Evolutionary conservation across 306 rosid genomes (phyloP).

Genomic region (Coriaria nepalensis): DNA sequence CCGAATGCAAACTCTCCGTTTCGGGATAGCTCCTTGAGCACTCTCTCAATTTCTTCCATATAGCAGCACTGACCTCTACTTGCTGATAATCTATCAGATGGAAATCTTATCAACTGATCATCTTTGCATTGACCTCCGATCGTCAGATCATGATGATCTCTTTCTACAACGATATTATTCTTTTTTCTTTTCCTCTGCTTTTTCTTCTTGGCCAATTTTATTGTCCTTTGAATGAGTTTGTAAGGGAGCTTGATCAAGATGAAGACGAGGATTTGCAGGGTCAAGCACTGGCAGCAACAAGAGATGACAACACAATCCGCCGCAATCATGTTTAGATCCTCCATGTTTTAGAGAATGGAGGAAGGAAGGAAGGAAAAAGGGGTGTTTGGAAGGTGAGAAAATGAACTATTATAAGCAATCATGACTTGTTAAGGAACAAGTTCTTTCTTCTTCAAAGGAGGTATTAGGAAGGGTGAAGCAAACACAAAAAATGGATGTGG

Average conservation of each 20-base stretch:
- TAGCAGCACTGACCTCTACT: constrained; percentile 14
- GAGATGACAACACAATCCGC: constrained; percentile 69
- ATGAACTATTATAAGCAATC: constrained; percentile 20
- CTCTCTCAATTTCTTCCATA: constrained; percentile 67
- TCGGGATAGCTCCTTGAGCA: constrained; percentile 40
- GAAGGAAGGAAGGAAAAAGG: constrained; percentile 7
- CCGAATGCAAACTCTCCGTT: constrained; percentile 80
- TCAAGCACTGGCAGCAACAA: constrained; percentile 84
- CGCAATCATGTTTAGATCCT: constrained; percentile 42
- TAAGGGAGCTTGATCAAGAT: constrained; percentile 50
- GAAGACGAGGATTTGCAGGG: constrained; percentile 46
- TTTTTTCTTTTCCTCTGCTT: constrained; percentile 30
- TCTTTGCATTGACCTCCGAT: too few species aligned
- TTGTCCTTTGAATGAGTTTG: constrained; percentile 41
- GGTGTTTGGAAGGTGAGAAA: constrained; percentile 9
- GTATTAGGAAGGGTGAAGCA: constrained; percentile 38
- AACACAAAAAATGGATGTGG: constrained; percentile 25
- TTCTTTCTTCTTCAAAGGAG: constrained; percentile 24
- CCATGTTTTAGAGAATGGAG: constrained; percentile 29
- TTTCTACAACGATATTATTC: constrained; percentile 11
- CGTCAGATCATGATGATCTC: constrained; percentile 1
- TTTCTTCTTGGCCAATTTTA: constrained; percentile 40
- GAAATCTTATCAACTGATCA: constrained; percentile 16
- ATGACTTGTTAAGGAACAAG: constrained; percentile 25
- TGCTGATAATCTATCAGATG: constrained; percentile 11